Base-by-base conservation (phyloP, 225 moss, liverwort and hornwort genomes). In the Polytrichum commune region DNA sequence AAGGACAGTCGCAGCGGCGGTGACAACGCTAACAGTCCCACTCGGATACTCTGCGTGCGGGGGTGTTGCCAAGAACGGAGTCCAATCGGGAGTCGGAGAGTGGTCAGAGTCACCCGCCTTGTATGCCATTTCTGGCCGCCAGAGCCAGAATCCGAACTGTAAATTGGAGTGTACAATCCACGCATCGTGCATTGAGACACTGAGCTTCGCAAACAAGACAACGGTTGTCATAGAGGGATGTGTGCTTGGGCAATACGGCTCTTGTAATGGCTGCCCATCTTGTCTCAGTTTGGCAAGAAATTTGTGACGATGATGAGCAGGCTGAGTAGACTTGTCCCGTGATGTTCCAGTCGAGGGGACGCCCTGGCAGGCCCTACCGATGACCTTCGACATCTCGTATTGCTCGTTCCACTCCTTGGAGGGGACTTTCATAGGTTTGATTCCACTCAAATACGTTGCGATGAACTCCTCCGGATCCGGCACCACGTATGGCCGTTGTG, bases 201-300 rank as follows among this genome's bases (percentile, higher is more conserved):
- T 27, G 19, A 64, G 38, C 72, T 72, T 72, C 4, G 72, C 72
- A n/a, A 72, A 63, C 1, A 63, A 26, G 30, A 53, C n/a, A 28
- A 63, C 61, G 8, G 60, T 71, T 71, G 55, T 71, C 62, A 8
- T 46, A 22, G 10, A 71, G 60, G 23, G 62, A 5, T 6, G 62
- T 71, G 23, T 19, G 4, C 7, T 35, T 7, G 7, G 71, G 62
- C 19, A 71, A 35, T 6, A 33, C 27, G 62, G 60, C 19, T 19
- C 33, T 71, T 1, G 53, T 27, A 35, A 27, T 32, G 3, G 38
- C 53, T 9, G 62, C 18, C 62, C 62, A 71, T 22, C 61, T 35
- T 13, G 26, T 32, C 32, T 35, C 33, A 6, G 27, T 19, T 33
- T 29, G 18, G 23, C 27, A 63, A 46, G 8, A 60, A 24, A 46